Evolutionary conservation across 768 basidiomycete species (phyloP).

Genomic region (Leccinum barrowsii): DNA sequence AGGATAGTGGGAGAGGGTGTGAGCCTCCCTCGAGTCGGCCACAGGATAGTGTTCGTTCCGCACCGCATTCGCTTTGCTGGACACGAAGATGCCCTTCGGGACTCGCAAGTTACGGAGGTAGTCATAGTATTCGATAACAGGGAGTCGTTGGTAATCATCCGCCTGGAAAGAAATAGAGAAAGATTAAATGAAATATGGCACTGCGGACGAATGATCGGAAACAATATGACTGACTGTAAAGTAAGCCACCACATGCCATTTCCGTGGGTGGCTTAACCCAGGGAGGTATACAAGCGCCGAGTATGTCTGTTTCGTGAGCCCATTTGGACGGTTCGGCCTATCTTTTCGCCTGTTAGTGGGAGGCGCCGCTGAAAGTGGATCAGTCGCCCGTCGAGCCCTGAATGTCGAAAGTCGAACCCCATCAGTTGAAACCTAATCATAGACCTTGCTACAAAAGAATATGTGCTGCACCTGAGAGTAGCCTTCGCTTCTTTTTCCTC

Average conservation of each 20-base stretch:
- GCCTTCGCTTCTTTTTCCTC: constrained; percentile 79
- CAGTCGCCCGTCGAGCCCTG: constrained; percentile 58
- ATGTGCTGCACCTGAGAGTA: constrained; percentile 53
- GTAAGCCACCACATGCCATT: constrained; percentile 86
- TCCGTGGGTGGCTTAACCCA: constrained; percentile 52
- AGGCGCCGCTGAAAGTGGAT: constrained; percentile 55
- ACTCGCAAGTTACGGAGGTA: constrained; percentile 66
- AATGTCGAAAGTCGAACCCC: constrained; percentile 5
- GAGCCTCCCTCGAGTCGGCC: constrained; percentile 18
- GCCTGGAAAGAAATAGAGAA: constrained; percentile 39
- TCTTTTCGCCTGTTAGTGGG: constrained; percentile 69
- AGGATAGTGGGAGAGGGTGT: constrained; percentile 9
- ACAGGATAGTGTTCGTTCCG: constrained; percentile 23
- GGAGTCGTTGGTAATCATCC: constrained; percentile 64
- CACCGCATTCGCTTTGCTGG: constrained; percentile 51
- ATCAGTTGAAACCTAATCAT: neutral
- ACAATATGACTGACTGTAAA: constrained; percentile 53
- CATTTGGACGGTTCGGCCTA: constrained; percentile 72
- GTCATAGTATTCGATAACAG: constrained; percentile 71
- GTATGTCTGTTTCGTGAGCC: constrained; percentile 85
- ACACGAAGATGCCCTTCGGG: constrained; percentile 69
- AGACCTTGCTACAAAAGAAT: constrained; percentile 10
- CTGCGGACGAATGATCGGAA: neutral
- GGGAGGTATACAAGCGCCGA: constrained; percentile 71
- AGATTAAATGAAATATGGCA: constrained; percentile 6